Percentiles rank a stretch among this genome's conserved stretches.
phyloP scores from a whole-genome alignment of 2,329 filamentous ascomycete genomes.

The Colletotrichum cordylinicola region DNA sequence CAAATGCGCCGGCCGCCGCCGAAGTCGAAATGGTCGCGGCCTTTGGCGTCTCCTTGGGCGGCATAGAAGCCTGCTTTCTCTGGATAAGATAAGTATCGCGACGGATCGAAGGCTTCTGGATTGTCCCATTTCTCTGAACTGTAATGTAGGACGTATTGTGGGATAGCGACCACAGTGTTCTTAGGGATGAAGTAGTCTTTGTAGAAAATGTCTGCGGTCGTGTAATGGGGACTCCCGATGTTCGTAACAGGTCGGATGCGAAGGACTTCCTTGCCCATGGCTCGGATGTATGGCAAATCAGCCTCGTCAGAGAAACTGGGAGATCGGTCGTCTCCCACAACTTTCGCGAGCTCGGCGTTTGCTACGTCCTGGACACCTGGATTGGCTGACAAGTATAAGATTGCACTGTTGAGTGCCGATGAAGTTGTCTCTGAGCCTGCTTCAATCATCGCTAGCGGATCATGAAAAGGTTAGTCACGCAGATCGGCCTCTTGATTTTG shows the following conservation, averaged over 20 bases:
- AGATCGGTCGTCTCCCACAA: conserved; percentile 52
- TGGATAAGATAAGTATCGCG: background rate
- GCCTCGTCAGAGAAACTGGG: conserved; percentile 55
- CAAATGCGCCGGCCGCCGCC: conserved; percentile 29
- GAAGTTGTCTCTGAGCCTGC: background rate
- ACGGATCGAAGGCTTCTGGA: background rate
- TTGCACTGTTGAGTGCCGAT: background rate
- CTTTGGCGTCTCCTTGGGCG: background rate
- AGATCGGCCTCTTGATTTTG: background rate
- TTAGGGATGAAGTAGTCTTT: conserved; percentile 4
- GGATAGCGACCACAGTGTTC: background rate
- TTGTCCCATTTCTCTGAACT: background rate
- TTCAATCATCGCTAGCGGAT: background rate
- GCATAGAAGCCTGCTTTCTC: background rate
- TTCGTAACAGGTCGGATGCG: conserved; percentile 60
- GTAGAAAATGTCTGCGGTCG: background rate
- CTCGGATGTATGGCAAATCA: conserved; percentile 56
- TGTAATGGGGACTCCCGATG: conserved; percentile 29
- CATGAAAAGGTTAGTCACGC: background rate
- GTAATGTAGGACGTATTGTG: background rate
- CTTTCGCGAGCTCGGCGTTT: conserved; percentile 9
- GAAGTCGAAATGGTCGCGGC: conserved; percentile 41
- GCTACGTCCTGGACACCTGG: background rate
- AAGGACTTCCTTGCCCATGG: conserved; percentile 60
- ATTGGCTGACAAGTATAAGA: background rate